A percentile compares a stretch with the other conserved stretches of the same genome.
Conservation (phyloP, 805 yeast species). For the Yueomyces sp. region DNA sequence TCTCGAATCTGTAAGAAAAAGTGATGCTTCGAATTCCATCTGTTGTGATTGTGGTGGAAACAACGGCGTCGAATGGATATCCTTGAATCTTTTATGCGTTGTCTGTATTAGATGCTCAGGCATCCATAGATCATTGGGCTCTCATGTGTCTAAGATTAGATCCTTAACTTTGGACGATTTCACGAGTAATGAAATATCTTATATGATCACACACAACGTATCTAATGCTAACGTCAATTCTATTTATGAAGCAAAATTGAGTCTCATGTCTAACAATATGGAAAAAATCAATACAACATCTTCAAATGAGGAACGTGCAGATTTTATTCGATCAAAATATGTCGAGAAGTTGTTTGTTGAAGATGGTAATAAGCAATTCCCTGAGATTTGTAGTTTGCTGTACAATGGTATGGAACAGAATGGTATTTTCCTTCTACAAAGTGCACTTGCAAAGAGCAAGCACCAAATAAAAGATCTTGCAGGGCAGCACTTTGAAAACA, state of each 20-base stretch:
- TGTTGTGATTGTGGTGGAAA: slow-evolving; percentile 74
- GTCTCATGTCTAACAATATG: slow-evolving; percentile 1
- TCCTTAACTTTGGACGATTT: slow-evolving; percentile 64
- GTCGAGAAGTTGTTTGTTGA: slow-evolving; percentile 31
- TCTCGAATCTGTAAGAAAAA: slow-evolving; percentile 3
- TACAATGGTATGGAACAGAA: slow-evolving; percentile 42
- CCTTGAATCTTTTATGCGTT: slow-evolving; percentile 56
- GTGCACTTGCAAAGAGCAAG: slow-evolving; percentile 11
- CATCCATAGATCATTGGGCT: slow-evolving; percentile 75
- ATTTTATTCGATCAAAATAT: slow-evolving; percentile 59
- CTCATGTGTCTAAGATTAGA: slow-evolving; percentile 65
- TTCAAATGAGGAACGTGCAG: slow-evolving; percentile 34
- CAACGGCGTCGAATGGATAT: slow-evolving; percentile 66
- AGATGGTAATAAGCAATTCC: slow-evolving; percentile 4
- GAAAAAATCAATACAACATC: slow-evolving; percentile 24
- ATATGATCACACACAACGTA: slow-evolving; percentile 39
- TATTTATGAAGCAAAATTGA: slow-evolving; percentile 40
- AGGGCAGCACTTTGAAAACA: slow-evolving; percentile 1
- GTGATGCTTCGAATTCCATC: slow-evolving; percentile 38
- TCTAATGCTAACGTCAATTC: slow-evolving; percentile 43
- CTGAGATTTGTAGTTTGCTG: slow-evolving; percentile 24
- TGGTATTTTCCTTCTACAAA: slow-evolving; percentile 21
- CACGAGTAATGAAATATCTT: slow-evolving; percentile 44
- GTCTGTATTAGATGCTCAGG: slow-evolving; percentile 82
- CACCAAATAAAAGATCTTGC: slow-evolving; percentile 4